phyloP scores from a whole-genome alignment of 129 eudicot genomes.

The Pulicaria dysenterica region DNA sequence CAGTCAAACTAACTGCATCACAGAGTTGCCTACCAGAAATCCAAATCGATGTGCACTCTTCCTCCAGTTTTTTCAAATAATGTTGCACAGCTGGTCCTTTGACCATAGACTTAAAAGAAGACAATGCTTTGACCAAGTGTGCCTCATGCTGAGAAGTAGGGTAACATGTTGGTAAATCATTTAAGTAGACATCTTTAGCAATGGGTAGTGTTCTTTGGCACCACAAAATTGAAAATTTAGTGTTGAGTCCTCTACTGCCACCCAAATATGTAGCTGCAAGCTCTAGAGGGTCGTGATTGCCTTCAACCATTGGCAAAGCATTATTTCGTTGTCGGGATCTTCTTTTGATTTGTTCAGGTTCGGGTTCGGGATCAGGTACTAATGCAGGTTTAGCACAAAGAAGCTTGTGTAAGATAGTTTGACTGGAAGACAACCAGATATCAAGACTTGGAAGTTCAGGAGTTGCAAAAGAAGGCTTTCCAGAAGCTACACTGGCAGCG shows the following conservation, averaged over 20 bases:
- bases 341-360: conserved; percentile 44
- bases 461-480: conserved; percentile 44
- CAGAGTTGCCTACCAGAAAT: conserved; percentile 82
- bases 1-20: conserved; percentile 95
- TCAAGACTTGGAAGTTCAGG: conserved; percentile 85
- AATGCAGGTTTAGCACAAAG: conserved; percentile 59
- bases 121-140: conserved; percentile 69
- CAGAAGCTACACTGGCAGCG: conserved; percentile 85
- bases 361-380: conserved; percentile 42
- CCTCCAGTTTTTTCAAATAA: conserved; percentile 69
- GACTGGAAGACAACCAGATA: conserved; percentile 79
- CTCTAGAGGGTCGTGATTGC: conserved; percentile 47
- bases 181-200: conserved; percentile 77
- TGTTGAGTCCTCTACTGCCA: conserved; percentile 55
- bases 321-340: conserved; percentile 47
- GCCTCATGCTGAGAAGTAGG: conserved; percentile 70
- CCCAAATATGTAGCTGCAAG: conserved; percentile 67
- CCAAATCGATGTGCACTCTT: conserved; percentile 84
- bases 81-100: conserved; percentile 77
- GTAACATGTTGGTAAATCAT: conserved; percentile 74
- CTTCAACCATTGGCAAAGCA: conserved; percentile 36
- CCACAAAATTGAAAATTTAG: conserved; percentile 75
- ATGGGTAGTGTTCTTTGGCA: conserved; percentile 80
- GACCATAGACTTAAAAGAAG: conserved; percentile 71
- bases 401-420: conserved; percentile 57